Conservation (phyloP, 2,329 filamentous ascomycete species). For the Diaporthe ampelina region DNA sequence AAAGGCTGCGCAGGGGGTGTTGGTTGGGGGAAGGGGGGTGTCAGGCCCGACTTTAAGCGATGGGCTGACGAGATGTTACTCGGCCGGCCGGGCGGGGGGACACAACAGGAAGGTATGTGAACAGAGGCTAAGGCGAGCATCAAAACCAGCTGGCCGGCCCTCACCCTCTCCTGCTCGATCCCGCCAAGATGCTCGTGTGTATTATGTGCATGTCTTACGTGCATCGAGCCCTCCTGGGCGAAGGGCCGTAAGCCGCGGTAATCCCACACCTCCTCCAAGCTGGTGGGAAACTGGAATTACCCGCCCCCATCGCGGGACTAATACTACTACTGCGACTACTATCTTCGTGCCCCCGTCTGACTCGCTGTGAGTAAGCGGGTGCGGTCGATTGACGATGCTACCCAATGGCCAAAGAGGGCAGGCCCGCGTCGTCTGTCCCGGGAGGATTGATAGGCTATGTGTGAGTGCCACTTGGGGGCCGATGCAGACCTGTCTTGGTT, state of each 20-base stretch:
- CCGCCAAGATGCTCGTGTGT: constrained; percentile 10
- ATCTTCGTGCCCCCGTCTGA: background rate
- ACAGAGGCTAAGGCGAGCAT: background rate
- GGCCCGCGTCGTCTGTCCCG: constrained; percentile 25
- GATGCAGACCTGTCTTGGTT: constrained; percentile 24
- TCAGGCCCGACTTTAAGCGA: constrained; percentile 19
- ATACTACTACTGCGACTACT: background rate
- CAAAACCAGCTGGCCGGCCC: background rate
- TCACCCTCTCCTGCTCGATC: background rate
- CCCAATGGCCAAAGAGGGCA: constrained; percentile 22
- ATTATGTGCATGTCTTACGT: constrained; percentile 26
- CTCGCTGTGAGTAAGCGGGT: constrained; percentile 25
- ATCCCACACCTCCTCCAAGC: background rate
- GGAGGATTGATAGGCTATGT: constrained; percentile 41
- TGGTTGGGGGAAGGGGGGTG: background rate
- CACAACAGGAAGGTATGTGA: constrained; percentile 14
- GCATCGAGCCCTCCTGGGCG: constrained; percentile 8
- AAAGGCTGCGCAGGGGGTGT: background rate
- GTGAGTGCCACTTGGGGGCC: constrained; percentile 37
- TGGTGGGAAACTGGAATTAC: background rate
- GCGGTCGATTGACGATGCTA: background rate
- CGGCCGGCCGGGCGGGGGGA: background rate
- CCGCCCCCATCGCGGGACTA: background rate
- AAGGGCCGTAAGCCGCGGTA: constrained; percentile 2
- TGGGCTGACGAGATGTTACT: constrained; percentile 26